Evolutionary conservation across 208 protist species (phyloP), one percentile per base, ranked within the genome.

Genomic region (Trypanosoma brucei): DNA sequence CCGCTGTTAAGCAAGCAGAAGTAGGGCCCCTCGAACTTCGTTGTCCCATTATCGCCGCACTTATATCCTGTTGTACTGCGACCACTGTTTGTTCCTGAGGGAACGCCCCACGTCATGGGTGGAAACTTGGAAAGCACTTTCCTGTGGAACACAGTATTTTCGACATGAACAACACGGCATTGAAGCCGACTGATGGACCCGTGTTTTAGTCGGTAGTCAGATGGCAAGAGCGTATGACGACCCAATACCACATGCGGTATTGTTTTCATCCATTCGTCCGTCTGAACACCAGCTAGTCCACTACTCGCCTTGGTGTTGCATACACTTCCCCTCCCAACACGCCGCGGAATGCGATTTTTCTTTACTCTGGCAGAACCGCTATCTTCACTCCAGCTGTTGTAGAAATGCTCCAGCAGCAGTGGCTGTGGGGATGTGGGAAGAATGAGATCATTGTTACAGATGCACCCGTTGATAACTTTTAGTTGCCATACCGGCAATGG

Each of bases 1-100:
- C 77, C 65, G 73, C 79, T 85, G 68, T 92, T 91, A 30, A 94
- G 38, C 33, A 94, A 38, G n/a, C 84, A 75, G 62, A 86, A 94
- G 55, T 86, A 83, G 33, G 88, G 70, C 31, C 34, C 55, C 11
- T 13, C 44, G 67, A 85, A 85, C 8, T 45, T 35, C 30, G 42
- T 34, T 44, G 40, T 35, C 42, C 42, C 62, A 30, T 59, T 33
- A 34, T 76, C 66, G 5, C n/a, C 42, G 30, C 61, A 48, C 2
- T 63, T 51, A 8, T 68, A 51, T 30, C 56, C 56, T 9, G 3
- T 52, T 4, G 54, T 48, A 9, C 4, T 61, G 56, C 49, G 13
- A n/a, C 6, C 9, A 49, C 14, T 11, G 8, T 48, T 31, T 60
- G 36, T n/a, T 44, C 14, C 39, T 60, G 22, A 11, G 42, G 22